These are phyloP conservation scores for Syzygium jambos DNA, from an alignment of 345 rosid species.

Conservation along the genomic window DNA sequence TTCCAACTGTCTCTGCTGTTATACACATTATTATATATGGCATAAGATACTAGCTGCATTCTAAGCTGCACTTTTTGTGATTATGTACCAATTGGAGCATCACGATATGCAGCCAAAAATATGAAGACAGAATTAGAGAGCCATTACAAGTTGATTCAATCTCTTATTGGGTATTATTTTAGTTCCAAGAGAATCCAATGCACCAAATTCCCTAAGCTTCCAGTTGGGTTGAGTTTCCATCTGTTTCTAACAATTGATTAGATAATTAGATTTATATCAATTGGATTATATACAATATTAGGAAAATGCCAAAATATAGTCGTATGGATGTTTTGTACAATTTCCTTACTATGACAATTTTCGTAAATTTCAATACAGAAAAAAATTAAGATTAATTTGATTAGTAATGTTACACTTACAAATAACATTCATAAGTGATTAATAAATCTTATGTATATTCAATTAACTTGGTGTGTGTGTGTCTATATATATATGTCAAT, in stretches of 20 bases:
- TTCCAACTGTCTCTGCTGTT: neutral
- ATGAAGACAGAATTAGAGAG: neutral
- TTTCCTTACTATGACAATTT: rapidly evolving
- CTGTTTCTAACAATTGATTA: neutral
- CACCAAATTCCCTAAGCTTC: neutral
- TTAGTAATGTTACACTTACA: neutral
- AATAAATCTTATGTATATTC: neutral
- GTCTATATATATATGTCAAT: too few species aligned
- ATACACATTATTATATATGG: neutral
- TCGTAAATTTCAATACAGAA: neutral
- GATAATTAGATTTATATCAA: neutral
- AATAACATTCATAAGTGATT: neutral
- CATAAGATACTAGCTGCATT: neutral
- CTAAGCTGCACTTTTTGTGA: neutral
- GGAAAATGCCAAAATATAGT: neutral
- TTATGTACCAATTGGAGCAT: neutral
- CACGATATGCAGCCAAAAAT: neutral
- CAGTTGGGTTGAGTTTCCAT: neutral
- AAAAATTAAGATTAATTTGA: neutral
- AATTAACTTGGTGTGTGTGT: neutral
- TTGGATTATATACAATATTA: neutral
- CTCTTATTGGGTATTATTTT: neutral
- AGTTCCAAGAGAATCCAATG: neutral
- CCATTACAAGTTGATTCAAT: neutral
- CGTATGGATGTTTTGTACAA: neutral